Conservation (phyloP, 805 yeast genomes). For the Schwanniomyces pseudopolymorphus region DNA sequence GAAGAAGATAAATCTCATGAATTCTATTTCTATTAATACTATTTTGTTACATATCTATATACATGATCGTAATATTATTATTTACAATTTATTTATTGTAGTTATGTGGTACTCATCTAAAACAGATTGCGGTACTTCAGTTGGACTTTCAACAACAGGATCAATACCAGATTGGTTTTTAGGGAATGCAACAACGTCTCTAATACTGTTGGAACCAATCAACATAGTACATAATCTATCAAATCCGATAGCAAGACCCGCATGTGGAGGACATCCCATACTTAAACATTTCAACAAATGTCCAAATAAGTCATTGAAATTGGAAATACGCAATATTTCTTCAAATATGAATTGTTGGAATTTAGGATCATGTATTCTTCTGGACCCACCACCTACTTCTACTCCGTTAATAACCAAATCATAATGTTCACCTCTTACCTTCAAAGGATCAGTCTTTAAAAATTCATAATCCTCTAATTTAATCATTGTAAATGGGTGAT, state of each 20-base stretch:
- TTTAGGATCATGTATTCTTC: slow-evolving; percentile 86
- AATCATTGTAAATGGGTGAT: slow-evolving; percentile 98
- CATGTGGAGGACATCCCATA: slow-evolving; percentile 98
- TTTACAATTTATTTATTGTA: slow-evolving; percentile 5
- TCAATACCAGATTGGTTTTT: slow-evolving; percentile 88
- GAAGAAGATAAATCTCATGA: slow-evolving; percentile 3
- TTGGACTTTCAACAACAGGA: slow-evolving; percentile 85
- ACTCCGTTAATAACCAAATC: slow-evolving; percentile 93
- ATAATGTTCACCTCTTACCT: slow-evolving; percentile 85
- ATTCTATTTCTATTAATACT: not conserved
- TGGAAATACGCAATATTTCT: slow-evolving; percentile 55
- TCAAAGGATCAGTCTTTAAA: slow-evolving; percentile 54
- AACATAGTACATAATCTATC: slow-evolving; percentile 93
- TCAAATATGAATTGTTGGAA: slow-evolving; percentile 75
- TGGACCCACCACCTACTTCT: slow-evolving; percentile 96
- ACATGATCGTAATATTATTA: not conserved
- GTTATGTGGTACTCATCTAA: slow-evolving; percentile 52
- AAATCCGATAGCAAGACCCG: slow-evolving; percentile 94
- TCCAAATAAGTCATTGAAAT: slow-evolving; percentile 71
- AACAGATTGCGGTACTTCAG: slow-evolving; percentile 50
- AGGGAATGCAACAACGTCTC: slow-evolving; percentile 96
- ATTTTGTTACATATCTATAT: not conserved
- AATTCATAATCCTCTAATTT: slow-evolving; percentile 62
- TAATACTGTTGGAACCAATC: slow-evolving; percentile 68
- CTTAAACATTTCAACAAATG: slow-evolving; percentile 79